Conservation (phyloP, 208 protist genomes). For the Leishmania guyanensis region DNA sequence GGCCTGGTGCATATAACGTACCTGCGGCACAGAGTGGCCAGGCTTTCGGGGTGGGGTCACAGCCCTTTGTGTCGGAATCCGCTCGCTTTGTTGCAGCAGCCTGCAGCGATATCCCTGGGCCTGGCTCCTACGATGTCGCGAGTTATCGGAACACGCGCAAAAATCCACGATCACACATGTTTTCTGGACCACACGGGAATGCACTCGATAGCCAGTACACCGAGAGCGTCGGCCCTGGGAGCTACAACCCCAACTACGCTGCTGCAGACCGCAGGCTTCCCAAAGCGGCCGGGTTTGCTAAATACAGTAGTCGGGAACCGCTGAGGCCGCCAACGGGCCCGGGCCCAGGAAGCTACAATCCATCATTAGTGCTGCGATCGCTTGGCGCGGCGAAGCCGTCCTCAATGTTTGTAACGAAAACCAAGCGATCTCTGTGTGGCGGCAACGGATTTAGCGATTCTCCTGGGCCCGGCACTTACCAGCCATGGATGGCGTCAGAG, state of each 20-base stretch:
- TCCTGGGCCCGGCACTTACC: slow-evolving; percentile 81
- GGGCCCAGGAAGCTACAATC: slow-evolving; percentile 80
- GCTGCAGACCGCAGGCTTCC: slow-evolving; percentile 44
- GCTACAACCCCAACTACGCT: slow-evolving; percentile 58
- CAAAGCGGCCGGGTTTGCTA: slow-evolving; percentile 52
- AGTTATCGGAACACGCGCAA: slow-evolving; percentile 35
- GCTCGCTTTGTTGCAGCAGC: slow-evolving; percentile 46
- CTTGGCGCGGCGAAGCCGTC: slow-evolving; percentile 68
- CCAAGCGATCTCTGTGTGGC: slow-evolving; percentile 31
- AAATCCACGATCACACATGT: slow-evolving; percentile 34
- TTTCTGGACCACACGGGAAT: slow-evolving; percentile 21
- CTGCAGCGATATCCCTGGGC: slow-evolving; percentile 51
- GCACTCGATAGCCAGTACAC: not conserved
- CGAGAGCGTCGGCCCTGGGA: slow-evolving; percentile 40
- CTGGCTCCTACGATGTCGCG: slow-evolving; percentile 60
- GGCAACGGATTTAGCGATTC: slow-evolving; percentile 21
- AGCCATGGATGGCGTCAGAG: slow-evolving; percentile 22
- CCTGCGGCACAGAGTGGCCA: not conserved
- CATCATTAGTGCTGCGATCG: slow-evolving; percentile 15
- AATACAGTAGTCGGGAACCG: slow-evolving; percentile 54
- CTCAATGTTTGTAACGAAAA: slow-evolving; percentile 83
- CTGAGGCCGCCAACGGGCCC: slow-evolving; percentile 35
- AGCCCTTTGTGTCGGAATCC: slow-evolving; percentile 71
- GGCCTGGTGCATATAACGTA: slow-evolving; percentile 65
- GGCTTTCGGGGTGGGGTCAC: slow-evolving; percentile 37